Evolutionary conservation across 495 filamentous ascomycete genomes (phyloP), one percentile per base, ranked within the genome.

Genomic region (Penicillium coffeae): DNA sequence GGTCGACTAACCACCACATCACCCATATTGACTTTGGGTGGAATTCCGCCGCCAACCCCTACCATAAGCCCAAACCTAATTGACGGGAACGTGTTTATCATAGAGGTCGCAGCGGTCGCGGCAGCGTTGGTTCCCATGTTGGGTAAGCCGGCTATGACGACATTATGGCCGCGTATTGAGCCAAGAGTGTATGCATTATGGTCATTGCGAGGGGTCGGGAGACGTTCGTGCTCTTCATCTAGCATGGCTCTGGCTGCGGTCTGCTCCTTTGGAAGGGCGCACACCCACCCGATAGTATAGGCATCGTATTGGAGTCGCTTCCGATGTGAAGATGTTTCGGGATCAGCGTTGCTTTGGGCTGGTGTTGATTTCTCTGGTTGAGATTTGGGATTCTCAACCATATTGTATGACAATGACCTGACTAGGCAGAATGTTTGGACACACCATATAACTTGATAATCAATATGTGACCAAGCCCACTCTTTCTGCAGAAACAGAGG

Each of bases 31-130:
- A 62, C 49, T 9, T 51, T 38, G 5, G 55, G 34, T 8, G 62
- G 62, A 18, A 58, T 49, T 18, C 73, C 72, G 20, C 72, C 73
- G 1, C 67, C 73, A 38, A 77, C 72, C 20, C 76, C 75, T 7
- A 80, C 74, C 63, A 80, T 72, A 20, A 82, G 54, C 12, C 66
- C 55, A 47, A 76, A 58, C 22, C 66, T 51, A 18, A 80, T 53
- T 14, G 67, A 68, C 0, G 55, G 55, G 50, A 79, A 79, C 21
- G 40, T 71, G 7, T 43, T 33, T 0, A 60, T 38, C 68, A 78
- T 59, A 12, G 65, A 45, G 12, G 45, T 63, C 14, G 66, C 68
- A 12, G 70, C 61, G n/a, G 52, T 63, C 19, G 69, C 64, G 4
- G 69, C 65, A 42, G 65, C 51, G 33, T 55, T 61, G 14, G 43